Base-by-base conservation (phyloP, 345 rosid genomes). In the Geranium rotundifolium region DNA sequence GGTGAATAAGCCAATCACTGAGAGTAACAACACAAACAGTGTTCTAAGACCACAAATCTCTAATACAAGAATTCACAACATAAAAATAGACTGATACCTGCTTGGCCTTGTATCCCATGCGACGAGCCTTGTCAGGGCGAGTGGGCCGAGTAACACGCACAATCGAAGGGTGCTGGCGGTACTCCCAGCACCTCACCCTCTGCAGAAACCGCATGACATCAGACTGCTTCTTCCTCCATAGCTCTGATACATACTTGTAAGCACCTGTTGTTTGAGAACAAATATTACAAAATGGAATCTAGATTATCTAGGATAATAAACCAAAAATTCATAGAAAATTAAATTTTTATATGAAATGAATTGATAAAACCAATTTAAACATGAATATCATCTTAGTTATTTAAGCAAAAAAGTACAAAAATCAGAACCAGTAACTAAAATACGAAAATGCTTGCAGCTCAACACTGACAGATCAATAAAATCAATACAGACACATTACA, bases 121-220 rank as follows among this genome's bases (percentile, higher is more conserved):
- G 84, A 37, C 99, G 91, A 61, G 99, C 97, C 84, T 85, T 93
- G 65, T 93, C 99, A 31, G 99, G 99, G 69, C 97, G 96, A 20
- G 99, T 90, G 27, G 99, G 89, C 49, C 73, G 82, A 52, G 80
- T 89, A 63, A 93, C 85, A 59, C 99, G 85, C 7, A 90, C 97
- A 63, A 93, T 93, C 0, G 99, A 86, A 30, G 99, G 95, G 60
- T 86, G 95, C 68, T 93, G 99, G 0, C 99, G 79, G 69, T 93
- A 93, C 72, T 93, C 99, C 98, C 98, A 92, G 60, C 98, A 92
- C 83, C 98, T 87, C 7, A 92, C 96, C 81, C 98, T 85, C 87
- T 85, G 97, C 70, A 93, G 56, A 63, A 93, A 90, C 71, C 99
- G 80, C 97, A 93, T 93, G 12, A 93, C 99, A 82, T 93, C 99